A percentile compares a stretch with the other conserved stretches of the same genome.
phyloP scores from a whole-genome alignment of 768 basidiomycete species.

The Tulasnella sp. region DNA sequence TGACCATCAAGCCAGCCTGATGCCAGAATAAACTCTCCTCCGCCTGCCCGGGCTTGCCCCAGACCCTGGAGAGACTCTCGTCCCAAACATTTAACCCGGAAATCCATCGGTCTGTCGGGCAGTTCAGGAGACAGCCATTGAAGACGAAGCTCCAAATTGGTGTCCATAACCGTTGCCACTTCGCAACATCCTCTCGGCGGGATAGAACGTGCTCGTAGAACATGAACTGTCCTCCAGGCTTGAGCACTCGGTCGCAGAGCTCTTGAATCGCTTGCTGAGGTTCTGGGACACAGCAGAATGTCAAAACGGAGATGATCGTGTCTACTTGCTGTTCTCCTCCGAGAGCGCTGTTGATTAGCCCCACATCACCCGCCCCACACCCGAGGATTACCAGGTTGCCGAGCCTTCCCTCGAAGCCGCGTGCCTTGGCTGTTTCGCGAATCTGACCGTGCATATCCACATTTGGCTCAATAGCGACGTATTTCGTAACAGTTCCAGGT shows the following conservation, averaged over 20 bases:
- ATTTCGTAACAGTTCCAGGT: constrained; percentile 45
- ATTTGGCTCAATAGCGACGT: constrained; percentile 70
- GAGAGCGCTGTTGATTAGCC: constrained; percentile 39
- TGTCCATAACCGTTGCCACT: constrained; percentile 70
- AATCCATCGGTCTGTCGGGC: constrained; percentile 23
- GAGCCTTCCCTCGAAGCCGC: constrained; percentile 47
- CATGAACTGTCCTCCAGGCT: constrained; percentile 55
- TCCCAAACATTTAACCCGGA: constrained; percentile 29
- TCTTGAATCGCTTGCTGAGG: constrained; percentile 43
- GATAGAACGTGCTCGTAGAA: constrained; percentile 66
- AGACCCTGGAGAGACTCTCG: constrained; percentile 44
- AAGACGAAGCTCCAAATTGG: constrained; percentile 52
- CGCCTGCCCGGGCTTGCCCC: constrained; percentile 45
- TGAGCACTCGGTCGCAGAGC: constrained; percentile 47
- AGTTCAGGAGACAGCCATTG: constrained; percentile 57
- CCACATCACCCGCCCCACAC: constrained; percentile 55
- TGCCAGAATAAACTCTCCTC: constrained; percentile 58
- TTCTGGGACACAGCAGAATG: constrained; percentile 55
- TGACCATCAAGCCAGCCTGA: constrained; percentile 27
- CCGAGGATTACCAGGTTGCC: constrained; percentile 51
- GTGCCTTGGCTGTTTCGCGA: constrained; percentile 40
- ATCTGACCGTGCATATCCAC: constrained; percentile 52
- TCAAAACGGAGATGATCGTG: constrained; percentile 57
- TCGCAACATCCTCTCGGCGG: constrained; percentile 44
- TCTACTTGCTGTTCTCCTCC: constrained; percentile 36